Percentiles rank a stretch among this genome's conserved stretches.
Conservation (phyloP, 345 rosid genomes). For the Isatis tinctoria region DNA sequence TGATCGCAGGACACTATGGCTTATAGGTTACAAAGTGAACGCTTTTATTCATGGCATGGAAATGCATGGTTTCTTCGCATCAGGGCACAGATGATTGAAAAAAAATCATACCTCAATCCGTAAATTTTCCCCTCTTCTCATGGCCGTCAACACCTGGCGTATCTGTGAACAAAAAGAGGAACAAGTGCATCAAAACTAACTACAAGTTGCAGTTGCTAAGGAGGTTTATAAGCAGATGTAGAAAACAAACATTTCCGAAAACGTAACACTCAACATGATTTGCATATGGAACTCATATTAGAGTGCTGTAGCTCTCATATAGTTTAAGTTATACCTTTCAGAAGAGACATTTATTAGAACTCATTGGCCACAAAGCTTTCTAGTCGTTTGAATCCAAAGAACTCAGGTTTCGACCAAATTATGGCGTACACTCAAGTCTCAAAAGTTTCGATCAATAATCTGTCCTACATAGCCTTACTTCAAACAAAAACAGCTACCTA, state of each 20-base stretch:
- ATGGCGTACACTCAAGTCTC: background rate
- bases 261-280: background rate
- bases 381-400: background rate
- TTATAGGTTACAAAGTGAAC: background rate
- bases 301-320: background rate
- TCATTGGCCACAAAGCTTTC: background rate
- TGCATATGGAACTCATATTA: background rate
- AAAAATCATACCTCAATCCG: conserved; percentile 60
- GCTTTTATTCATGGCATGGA: conserved; percentile 3
- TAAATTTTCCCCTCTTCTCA: conserved; percentile 76
- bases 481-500: background rate
- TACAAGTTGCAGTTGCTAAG: background rate
- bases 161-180: conserved; percentile 50
- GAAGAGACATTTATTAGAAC: background rate
- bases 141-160: conserved; percentile 74
- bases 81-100: background rate
- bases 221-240: background rate
- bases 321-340: background rate
- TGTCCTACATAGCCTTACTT: background rate
- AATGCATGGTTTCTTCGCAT: background rate
- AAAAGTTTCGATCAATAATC: background rate
- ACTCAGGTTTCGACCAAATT: background rate
- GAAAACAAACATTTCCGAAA: background rate
- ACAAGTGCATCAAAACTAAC: background rate
- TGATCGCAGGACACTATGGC: background rate